phyloP scores from a whole-genome alignment of 2,329 filamentous ascomycete genomes.

The Aspergillus novofumigatus region DNA sequence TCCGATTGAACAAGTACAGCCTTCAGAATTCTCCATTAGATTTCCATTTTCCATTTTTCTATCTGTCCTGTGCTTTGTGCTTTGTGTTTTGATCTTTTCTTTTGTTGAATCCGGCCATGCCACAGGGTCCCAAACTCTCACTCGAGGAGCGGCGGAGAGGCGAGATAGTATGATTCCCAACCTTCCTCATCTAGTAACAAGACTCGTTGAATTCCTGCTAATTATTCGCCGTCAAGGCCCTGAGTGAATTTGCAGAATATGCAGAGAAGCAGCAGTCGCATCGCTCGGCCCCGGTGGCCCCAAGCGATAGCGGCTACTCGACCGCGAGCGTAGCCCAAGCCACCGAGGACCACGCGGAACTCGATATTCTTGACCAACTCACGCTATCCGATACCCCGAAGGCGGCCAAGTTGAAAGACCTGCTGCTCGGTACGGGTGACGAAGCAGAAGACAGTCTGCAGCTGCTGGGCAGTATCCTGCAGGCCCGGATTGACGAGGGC shows the following conservation, averaged over 20 bases:
- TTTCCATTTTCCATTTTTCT: background rate
- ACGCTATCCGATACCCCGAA: conserved; percentile 67
- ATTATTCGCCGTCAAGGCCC: conserved; percentile 49
- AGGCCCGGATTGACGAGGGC: conserved; percentile 71
- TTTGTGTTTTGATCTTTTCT: background rate
- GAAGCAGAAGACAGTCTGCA: conserved; percentile 57
- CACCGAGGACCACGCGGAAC: conserved; percentile 73
- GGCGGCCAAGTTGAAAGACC: conserved; percentile 64
- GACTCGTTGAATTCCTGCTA: conserved; percentile 2
- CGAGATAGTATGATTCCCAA: conserved; percentile 62
- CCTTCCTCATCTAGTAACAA: background rate
- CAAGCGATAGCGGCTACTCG: conserved; percentile 41
- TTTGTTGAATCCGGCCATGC: conserved; percentile 26
- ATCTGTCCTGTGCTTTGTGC: background rate
- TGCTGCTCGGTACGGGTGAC: conserved; percentile 58
- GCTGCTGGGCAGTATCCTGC: conserved; percentile 62
- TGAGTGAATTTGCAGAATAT: conserved; percentile 96
- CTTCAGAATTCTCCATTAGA: background rate
- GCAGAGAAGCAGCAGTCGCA: conserved; percentile 85
- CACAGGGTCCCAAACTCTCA: conserved; percentile 53
- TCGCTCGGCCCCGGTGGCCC: conserved; percentile 33
- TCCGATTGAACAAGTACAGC: conserved; percentile 16
- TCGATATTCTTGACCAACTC: conserved; percentile 81
- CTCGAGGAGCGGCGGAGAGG: conserved; percentile 79
- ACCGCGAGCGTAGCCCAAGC: conserved; percentile 31